Evolutionary conservation across 2,329 filamentous ascomycete species (phyloP), one percentile per base, ranked within the genome.

Genomic region (Hymenoscyphus linearis): DNA sequence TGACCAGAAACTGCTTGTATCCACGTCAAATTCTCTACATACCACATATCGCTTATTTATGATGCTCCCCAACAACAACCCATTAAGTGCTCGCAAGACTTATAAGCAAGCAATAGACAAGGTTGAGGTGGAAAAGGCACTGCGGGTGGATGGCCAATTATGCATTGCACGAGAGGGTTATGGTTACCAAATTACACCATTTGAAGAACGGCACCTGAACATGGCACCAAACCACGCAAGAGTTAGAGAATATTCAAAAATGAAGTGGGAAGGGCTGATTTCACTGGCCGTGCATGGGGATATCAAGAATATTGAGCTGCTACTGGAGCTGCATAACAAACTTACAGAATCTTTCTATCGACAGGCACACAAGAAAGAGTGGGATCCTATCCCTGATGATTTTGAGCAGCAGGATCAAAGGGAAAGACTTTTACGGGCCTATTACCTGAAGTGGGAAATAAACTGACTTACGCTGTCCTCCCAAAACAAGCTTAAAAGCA

Each of bases 381-480:
- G 35, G n/a, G 56, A 58, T 58, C 34, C 26, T 36, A 22, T 53
- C 10, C 40, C 31, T 6, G 26, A 36, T 18, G 18, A 25, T n/a
- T 35, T 6, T 3, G 35, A 37, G 22, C 16, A 10, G 34, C 54
- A 56, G 35, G 35, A 37, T 7, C 16, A 18, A 25, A 22, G 54
- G n/a, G 26, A n/a, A 26, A 40, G 37, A 25, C 13, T 56, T 34
- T 40, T 56, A 10, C 25, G 10, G 18, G 54, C 18, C 16, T 56
- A 56, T 40, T 18, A 56, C 40, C 16, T 13, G 54, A 56, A 56
- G 16, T 56, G 54, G 54, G 35, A 56, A 4, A 34, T 56, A 13
- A 40, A 56, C 18, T 40, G 54, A 56, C 22, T 7, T 16, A 34
- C 25, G 26, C 31, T 2, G 40, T n/a, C n/a, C 40, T 47, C 18